These are phyloP conservation scores for Candida vartiovaarae DNA, from an alignment of 805 yeast genomes.

Conservation along the genomic window DNA sequence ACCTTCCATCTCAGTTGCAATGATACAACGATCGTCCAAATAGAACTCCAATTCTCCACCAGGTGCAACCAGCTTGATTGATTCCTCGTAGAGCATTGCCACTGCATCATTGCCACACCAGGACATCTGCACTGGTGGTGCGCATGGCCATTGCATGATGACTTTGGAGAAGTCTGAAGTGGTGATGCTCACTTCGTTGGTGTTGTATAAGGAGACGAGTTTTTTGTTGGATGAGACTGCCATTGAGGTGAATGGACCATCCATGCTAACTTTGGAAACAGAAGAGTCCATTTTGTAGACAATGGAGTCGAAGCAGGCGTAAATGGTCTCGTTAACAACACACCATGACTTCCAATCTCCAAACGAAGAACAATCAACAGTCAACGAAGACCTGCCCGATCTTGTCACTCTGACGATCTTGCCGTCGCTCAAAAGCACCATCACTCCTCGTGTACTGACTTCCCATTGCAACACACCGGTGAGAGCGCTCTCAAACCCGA, in stretches of 20 bases:
- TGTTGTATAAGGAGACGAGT: conserved; percentile 8
- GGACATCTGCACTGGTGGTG: conserved; percentile 25
- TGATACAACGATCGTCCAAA: conserved; percentile 29
- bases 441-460: conserved; percentile 1
- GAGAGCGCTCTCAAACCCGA: conserved; percentile 6
- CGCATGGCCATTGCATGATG: conserved; percentile 8
- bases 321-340: conserved; percentile 1
- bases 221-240: conserved; percentile 7
- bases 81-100: conserved; percentile 52
- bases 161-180: conserved; percentile 4
- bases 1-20: conserved; percentile 61
- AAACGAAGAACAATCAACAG: not conserved
- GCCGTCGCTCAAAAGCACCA: conserved; percentile 4
- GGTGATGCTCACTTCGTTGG: conserved; percentile 6
- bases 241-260: conserved; percentile 12
- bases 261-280: conserved; percentile 3
- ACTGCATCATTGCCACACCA: conserved; percentile 92
- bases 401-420: conserved; percentile 5
- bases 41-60: conserved; percentile 49
- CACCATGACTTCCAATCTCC: conserved; percentile 12
- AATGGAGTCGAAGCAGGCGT: conserved; percentile 3
- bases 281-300: conserved; percentile 5
- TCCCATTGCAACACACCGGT: conserved; percentile 3
- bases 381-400: conserved; percentile 1
- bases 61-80: conserved; percentile 66